Evolutionary conservation across 73 alveolate species (phyloP).

Genomic region (Paramecium sexaurelia): DNA sequence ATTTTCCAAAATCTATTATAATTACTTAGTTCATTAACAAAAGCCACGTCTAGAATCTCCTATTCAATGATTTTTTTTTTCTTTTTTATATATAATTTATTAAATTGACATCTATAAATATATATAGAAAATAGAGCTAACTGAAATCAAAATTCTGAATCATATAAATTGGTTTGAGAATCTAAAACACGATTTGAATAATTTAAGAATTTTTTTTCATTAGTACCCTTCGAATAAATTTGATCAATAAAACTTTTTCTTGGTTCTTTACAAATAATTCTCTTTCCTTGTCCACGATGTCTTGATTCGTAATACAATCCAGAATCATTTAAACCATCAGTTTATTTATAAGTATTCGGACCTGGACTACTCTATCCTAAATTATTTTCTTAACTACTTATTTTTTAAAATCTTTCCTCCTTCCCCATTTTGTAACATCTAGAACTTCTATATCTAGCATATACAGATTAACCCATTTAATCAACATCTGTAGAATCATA

Average conservation of each 20-base stretch:
- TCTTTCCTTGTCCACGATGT: constrained; percentile 30
- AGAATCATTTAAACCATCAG: constrained; percentile 19
- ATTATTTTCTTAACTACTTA: neutral
- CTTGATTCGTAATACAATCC: constrained; percentile 1
- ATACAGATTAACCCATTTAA: neutral
- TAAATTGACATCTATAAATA: too few species aligned
- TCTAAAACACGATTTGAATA: neutral
- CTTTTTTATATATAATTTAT: too few species aligned
- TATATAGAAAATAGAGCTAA: neutral
- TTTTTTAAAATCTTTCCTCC: neutral
- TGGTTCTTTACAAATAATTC: constrained; percentile 2
- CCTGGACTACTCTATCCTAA: constrained; percentile 31
- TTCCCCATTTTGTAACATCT: neutral
- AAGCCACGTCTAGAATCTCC: neutral
- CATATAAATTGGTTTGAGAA: neutral
- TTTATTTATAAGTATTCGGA: neutral
- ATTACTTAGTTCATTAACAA: neutral
- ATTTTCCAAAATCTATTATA: neutral
- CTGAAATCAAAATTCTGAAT: neutral
- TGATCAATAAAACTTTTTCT: constrained; percentile 39
- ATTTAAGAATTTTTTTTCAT: neutral
- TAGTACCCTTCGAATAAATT: neutral
- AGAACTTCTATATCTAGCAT: constrained; percentile 4
- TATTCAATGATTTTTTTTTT: neutral
- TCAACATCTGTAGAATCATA: neutral